Percentiles rank a stretch among this genome's conserved stretches.
Evolutionary conservation across 352 stramenopile species (phyloP).

Genomic region (Thraustochytrium striatum): DNA sequence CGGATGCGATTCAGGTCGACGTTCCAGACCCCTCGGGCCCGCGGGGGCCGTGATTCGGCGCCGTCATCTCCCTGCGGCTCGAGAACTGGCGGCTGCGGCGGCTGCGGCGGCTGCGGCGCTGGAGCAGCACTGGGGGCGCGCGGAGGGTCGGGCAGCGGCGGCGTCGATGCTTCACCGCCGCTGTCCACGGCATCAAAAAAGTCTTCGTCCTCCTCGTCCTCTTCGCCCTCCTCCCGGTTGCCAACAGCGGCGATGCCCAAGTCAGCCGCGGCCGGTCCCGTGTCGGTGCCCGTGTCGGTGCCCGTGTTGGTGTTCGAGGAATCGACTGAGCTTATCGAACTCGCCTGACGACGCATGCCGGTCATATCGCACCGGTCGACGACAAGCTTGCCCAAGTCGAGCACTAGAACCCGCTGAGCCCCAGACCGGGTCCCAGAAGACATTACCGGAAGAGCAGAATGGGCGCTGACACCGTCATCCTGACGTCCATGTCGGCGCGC

Average conservation of each 20-base stretch:
- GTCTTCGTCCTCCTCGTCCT: background rate
- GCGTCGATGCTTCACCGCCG: no score
- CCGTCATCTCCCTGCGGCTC: no score
- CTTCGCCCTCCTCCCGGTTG: background rate
- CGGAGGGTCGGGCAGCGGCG: no score
- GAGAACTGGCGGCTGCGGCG: no score
- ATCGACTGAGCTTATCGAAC: no score
- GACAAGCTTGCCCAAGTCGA: slow-evolving; percentile 18
- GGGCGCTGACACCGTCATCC: slow-evolving; percentile 10
- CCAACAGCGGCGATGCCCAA: background rate
- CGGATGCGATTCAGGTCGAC: background rate
- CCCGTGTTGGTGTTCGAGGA: background rate
- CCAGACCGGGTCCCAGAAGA: background rate
- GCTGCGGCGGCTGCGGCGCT: no score
- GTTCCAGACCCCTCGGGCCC: background rate
- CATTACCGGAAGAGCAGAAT: slow-evolving; percentile 15
- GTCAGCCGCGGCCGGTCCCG: background rate
- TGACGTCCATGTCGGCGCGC: slow-evolving; percentile 5
- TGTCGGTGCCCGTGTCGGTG: background rate
- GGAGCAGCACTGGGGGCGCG: background rate
- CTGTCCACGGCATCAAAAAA: slow-evolving; percentile 22
- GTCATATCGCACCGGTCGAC: background rate
- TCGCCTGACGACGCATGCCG: no score
- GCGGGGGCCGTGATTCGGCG: background rate
- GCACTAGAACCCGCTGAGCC: background rate